phyloP scores from a whole-genome alignment of 1,284 basidiomycete species.

The Polyporus tsugae region DNA sequence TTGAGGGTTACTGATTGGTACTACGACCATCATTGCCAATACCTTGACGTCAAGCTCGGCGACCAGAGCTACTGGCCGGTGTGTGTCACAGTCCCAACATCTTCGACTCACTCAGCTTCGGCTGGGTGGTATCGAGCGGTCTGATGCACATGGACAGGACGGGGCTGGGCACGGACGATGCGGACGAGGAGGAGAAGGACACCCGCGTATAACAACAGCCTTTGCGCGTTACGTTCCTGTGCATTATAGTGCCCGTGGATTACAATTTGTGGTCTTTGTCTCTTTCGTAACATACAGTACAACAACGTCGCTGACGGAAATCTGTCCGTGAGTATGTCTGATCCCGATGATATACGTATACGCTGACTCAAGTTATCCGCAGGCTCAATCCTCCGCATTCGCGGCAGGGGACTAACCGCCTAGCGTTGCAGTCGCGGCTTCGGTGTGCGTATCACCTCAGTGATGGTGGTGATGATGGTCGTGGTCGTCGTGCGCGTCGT shows the following conservation, averaged over 20 bases:
- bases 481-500: conserved; percentile 40
- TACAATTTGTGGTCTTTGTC: too few species aligned
- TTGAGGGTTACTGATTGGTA: too few species aligned
- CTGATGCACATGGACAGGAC: conserved; percentile 54
- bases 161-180: conserved; percentile 50
- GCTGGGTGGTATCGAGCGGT: conserved; percentile 60
- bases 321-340: too few species aligned
- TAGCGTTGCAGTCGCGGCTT: conserved; percentile 12
- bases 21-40: too few species aligned
- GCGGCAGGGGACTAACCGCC: conserved; percentile 8
- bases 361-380: too few species aligned
- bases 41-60: too few species aligned
- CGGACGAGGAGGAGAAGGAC: conserved; percentile 40
- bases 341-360: too few species aligned
- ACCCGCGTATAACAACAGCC: too few species aligned
- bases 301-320: too few species aligned
- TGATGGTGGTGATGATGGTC: conserved; percentile 39
- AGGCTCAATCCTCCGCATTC: conserved; percentile 26
- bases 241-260: too few species aligned
- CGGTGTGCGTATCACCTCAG: conserved; percentile 36
- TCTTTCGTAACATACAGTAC: too few species aligned
- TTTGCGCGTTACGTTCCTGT: too few species aligned
- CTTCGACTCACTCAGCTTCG: conserved; percentile 52
- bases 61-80: conserved; percentile 64
- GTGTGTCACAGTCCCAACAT: conserved; percentile 50